These are phyloP conservation scores for Metarhizium sp. DNA, from an alignment of 2,329 filamentous ascomycete genomes.

Conservation along the genomic window DNA sequence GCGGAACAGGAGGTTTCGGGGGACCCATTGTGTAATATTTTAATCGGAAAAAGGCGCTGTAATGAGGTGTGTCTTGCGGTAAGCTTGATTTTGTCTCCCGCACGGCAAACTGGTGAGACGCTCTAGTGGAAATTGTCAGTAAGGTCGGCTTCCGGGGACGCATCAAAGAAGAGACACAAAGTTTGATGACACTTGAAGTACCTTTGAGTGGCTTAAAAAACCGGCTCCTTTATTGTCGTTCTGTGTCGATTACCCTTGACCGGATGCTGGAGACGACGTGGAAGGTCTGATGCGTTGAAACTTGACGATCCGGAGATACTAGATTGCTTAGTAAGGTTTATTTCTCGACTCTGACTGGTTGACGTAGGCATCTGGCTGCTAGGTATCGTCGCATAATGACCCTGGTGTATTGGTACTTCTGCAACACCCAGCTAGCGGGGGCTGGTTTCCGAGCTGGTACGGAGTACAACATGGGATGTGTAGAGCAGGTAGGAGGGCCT, in stretches of 20 bases:
- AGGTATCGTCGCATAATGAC: too few species aligned
- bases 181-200: background rate
- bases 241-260: background rate
- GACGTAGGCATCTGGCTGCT: too few species aligned
- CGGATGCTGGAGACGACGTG: too few species aligned
- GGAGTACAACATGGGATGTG: too few species aligned
- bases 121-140: background rate
- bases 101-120: background rate
- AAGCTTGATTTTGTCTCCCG: background rate
- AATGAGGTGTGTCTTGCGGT: background rate
- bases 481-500: too few species aligned
- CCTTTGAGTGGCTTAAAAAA: background rate
- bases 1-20: slow-evolving; percentile 34
- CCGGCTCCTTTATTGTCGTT: background rate
- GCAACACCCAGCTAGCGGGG: too few species aligned
- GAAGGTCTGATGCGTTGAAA: background rate
- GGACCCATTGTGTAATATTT: slow-evolving; percentile 18
- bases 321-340: too few species aligned
- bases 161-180: background rate
- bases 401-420: too few species aligned
- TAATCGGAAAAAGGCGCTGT: background rate
- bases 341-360: too few species aligned
- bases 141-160: background rate
- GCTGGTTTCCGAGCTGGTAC: too few species aligned
- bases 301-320: background rate